A percentile compares a stretch with the other conserved stretches of the same genome.
These are phyloP conservation scores for Vicia faba DNA, from an alignment of 306 rosid species.

Conservation along the genomic window DNA sequence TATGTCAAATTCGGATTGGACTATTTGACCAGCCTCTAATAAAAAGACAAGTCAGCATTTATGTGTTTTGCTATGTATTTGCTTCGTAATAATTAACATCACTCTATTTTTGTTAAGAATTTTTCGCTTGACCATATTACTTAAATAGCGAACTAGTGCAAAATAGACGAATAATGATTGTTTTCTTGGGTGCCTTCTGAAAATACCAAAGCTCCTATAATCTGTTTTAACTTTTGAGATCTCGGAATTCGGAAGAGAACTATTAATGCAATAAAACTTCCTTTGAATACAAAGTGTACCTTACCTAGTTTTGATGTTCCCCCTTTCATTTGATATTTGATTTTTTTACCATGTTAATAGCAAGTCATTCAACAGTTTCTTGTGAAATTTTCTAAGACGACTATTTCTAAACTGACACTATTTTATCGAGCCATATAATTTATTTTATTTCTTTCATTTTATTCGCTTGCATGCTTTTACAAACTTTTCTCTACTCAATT, in stretches of 20 bases:
- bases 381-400: background rate
- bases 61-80: background rate
- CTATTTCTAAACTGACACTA: background rate
- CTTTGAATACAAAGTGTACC: background rate
- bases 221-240: background rate
- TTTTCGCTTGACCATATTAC: background rate
- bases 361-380: conserved; percentile 7
- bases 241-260: background rate
- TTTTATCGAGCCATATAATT: background rate
- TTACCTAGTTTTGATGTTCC: conserved; percentile 4
- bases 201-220: background rate
- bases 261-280: background rate
- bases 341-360: background rate
- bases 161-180: background rate
- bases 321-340: conserved; percentile 1
- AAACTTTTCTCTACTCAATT: conserved; percentile 13
- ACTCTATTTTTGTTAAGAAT: conserved; percentile 8
- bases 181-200: conserved; percentile 4
- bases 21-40: background rate
- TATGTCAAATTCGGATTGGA: background rate
- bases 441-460: background rate
- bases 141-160: conserved; percentile 9
- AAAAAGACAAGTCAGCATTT: background rate
- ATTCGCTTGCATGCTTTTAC: background rate
- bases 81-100: background rate